Evolutionary conservation across 2,329 filamentous ascomycete genomes (phyloP).

Genomic region (Penicillium nordicum): DNA sequence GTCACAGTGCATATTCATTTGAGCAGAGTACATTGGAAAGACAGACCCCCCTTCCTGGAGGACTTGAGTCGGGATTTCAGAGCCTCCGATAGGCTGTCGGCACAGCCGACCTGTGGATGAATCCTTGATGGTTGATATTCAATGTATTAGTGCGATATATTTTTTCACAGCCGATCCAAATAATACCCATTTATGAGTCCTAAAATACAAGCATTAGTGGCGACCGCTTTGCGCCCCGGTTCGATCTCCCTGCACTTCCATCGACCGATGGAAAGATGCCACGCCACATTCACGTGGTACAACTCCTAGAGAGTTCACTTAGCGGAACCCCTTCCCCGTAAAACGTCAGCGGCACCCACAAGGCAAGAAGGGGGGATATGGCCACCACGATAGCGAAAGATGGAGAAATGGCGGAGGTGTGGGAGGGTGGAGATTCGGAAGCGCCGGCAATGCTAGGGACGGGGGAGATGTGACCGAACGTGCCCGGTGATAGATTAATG

Average conservation of each 20-base stretch:
- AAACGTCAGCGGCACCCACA: conserved; percentile 5
- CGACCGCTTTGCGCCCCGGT: background rate
- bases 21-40: background rate
- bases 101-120: background rate
- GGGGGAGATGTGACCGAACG: background rate
- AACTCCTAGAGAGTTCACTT: background rate
- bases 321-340: background rate
- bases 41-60: background rate
- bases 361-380: background rate
- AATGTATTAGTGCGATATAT: background rate
- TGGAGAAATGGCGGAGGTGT: conserved; percentile 7
- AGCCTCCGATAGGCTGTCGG: background rate
- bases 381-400: background rate
- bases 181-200: background rate
- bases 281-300: background rate
- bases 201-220: background rate
- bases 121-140: background rate
- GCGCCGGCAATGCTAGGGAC: conserved; percentile 11
- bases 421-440: conserved; percentile 10
- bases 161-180: background rate
- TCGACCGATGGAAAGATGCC: background rate
- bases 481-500: background rate
- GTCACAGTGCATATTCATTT: background rate
- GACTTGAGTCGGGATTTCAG: background rate
- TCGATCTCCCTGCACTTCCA: background rate